A percentile compares a stretch with the other conserved stretches of the same genome.
phyloP scores from a whole-genome alignment of 139 green algal genomes.

The Raphidocelis subcapitata region DNA sequence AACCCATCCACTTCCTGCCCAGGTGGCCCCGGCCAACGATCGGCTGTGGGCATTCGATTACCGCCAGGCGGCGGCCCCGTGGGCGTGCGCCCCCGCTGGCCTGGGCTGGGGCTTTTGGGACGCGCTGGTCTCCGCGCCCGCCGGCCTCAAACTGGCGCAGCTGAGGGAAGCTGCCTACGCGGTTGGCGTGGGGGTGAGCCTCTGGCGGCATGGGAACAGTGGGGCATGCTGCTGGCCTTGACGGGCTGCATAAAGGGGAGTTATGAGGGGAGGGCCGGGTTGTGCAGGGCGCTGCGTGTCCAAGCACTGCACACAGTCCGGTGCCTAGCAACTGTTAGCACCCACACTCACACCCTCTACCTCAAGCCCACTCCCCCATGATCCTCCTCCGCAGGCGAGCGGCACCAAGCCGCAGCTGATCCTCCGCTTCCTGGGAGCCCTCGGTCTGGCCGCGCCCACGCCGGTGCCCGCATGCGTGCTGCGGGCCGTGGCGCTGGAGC shows the following conservation, averaged over 20 bases:
- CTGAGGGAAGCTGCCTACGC: slow-evolving; percentile 2
- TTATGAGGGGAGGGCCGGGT: background rate
- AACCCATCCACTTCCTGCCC: background rate
- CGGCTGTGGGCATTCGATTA: background rate
- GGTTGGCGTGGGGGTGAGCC: background rate
- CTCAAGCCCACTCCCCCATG: background rate
- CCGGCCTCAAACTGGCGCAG: background rate
- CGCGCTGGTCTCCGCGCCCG: slow-evolving; percentile 3
- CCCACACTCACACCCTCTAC: no score
- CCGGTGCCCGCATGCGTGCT: slow-evolving; percentile 8
- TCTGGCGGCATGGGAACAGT: no score
- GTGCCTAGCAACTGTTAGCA: background rate
- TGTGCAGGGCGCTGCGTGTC: no score
- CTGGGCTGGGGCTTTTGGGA: slow-evolving; percentile 16
- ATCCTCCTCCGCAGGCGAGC: slow-evolving; percentile 1
- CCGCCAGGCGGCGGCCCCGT: background rate
- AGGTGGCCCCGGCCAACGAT: background rate
- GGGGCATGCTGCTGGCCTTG: background rate
- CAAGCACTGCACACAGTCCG: no score
- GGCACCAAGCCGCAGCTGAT: slow-evolving; percentile 27
- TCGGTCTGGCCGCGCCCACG: slow-evolving; percentile 1
- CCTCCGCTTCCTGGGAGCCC: slow-evolving; percentile 8
- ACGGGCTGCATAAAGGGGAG: background rate
- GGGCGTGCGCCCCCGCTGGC: background rate
- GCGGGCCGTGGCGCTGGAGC: background rate